phyloP scores from a whole-genome alignment of 306 rosid genomes.

The Lotus japonicus region DNA sequence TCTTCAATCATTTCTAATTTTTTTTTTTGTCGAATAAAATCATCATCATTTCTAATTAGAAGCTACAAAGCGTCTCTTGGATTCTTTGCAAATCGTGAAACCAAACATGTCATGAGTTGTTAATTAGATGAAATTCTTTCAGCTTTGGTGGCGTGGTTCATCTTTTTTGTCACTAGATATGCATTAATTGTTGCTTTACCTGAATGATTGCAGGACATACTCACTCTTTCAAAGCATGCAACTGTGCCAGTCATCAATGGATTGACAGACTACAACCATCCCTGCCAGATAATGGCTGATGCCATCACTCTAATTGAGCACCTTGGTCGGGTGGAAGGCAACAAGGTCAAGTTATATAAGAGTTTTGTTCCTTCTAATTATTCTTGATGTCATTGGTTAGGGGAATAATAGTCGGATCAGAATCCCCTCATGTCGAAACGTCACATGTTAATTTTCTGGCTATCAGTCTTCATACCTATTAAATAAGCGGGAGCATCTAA shows the following conservation, averaged over 20 bases:
- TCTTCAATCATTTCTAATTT: no score
- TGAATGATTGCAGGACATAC: constrained; percentile 57
- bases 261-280: constrained; percentile 94
- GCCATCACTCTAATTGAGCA: constrained; percentile 89
- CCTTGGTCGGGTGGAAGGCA: constrained; percentile 69
- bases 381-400: constrained; percentile 2
- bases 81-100: no score
- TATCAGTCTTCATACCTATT: no score
- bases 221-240: constrained; percentile 75
- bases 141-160: not conserved
- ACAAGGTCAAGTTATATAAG: constrained; percentile 48
- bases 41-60: no score
- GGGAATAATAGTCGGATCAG: not conserved
- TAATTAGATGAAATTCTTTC: not conserved
- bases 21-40: no score
- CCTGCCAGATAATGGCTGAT: constrained; percentile 96
- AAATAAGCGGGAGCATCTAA: no score
- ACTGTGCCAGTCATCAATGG: constrained; percentile 89
- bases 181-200: constrained; percentile 25
- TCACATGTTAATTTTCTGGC: no score
- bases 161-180: no score
- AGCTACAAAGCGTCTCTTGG: no score
- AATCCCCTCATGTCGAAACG: no score
- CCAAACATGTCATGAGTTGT: no score
- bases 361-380: not conserved